phyloP scores from a whole-genome alignment of 2,329 filamentous ascomycete genomes.

The Calonectria multiphialidica region DNA sequence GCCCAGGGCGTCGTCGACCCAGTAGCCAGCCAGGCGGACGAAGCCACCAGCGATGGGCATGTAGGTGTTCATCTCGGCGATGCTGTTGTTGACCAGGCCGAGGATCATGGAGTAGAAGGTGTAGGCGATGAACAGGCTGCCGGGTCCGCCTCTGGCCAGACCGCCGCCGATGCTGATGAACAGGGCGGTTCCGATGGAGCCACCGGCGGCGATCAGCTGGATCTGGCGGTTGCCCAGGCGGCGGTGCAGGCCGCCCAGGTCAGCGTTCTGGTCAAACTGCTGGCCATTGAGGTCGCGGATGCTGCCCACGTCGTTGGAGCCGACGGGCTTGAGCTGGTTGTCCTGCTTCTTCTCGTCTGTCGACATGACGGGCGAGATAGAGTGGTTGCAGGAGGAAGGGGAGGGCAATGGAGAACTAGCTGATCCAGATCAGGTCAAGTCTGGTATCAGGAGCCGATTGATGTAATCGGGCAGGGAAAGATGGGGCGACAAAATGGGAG shows the following conservation, averaged over 20 bases:
- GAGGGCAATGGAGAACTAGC: not conserved
- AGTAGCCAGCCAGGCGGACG: constrained; percentile 73
- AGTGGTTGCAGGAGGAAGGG: not conserved
- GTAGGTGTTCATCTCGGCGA: constrained; percentile 74
- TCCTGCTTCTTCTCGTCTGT: not conserved
- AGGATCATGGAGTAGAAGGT: constrained; percentile 67
- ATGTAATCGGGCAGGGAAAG: not conserved
- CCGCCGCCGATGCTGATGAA: constrained; percentile 73
- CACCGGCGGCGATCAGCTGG: constrained; percentile 70
- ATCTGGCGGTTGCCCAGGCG: constrained; percentile 67
- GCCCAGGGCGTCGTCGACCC: constrained; percentile 73
- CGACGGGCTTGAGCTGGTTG: not conserved
- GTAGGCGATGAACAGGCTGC: constrained; percentile 70
- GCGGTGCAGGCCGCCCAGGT: constrained; percentile 56
- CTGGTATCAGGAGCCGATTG: not conserved
- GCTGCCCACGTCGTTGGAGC: constrained; percentile 38
- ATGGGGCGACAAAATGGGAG: not conserved
- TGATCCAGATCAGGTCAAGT: not conserved
- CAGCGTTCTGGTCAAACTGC: constrained; percentile 24
- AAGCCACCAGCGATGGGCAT: constrained; percentile 75
- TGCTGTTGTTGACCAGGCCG: constrained; percentile 72
- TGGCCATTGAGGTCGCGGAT: constrained; percentile 38
- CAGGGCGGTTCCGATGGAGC: constrained; percentile 68
- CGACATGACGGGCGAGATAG: not conserved
- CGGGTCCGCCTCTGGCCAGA: constrained; percentile 57